A percentile compares a stretch with the other conserved stretches of the same genome.
Conservation (phyloP, 2,329 filamentous ascomycete genomes). For the Didymosphaeria variabile region DNA sequence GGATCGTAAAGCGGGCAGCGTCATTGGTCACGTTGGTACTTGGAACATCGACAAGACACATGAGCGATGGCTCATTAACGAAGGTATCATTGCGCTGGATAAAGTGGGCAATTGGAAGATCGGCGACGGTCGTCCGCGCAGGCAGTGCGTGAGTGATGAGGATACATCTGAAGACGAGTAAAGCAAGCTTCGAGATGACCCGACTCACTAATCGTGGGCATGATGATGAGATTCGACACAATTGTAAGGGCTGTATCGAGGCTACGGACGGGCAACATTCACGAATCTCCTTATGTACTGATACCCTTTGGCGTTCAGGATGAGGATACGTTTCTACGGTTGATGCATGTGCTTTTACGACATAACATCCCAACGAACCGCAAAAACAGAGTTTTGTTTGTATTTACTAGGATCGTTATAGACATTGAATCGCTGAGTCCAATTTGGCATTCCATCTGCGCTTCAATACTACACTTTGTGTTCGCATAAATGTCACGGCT, state of each 20-base stretch:
- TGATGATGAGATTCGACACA: not conserved
- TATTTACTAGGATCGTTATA: conserved; percentile 6
- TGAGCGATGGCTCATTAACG: conserved; percentile 51
- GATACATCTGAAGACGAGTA: conserved; percentile 26
- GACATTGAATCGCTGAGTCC: not conserved
- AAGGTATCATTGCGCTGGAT: conserved; percentile 48
- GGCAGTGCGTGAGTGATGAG: conserved; percentile 26
- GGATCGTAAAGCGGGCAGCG: conserved; percentile 45
- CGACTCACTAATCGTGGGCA: not conserved
- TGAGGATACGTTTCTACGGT: conserved; percentile 3
- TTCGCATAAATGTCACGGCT: not conserved
- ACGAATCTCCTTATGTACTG: conserved; percentile 14
- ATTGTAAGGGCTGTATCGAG: not conserved
- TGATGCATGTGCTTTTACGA: not conserved
- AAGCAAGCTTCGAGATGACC: not conserved
- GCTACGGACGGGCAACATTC: not conserved
- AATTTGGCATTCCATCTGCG: not conserved
- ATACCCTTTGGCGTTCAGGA: conserved; percentile 22
- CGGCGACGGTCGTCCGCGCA: conserved; percentile 38
- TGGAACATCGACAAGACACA: conserved; percentile 44
- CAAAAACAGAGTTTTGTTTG: conserved; percentile 5
- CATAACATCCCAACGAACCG: not conserved
- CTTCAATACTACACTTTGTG: not conserved
- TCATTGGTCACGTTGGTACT: conserved; percentile 25
- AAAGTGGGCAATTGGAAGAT: conserved; percentile 42